Conservation (phyloP, 139 green algal genomes). For the Chlorella sp. region DNA sequence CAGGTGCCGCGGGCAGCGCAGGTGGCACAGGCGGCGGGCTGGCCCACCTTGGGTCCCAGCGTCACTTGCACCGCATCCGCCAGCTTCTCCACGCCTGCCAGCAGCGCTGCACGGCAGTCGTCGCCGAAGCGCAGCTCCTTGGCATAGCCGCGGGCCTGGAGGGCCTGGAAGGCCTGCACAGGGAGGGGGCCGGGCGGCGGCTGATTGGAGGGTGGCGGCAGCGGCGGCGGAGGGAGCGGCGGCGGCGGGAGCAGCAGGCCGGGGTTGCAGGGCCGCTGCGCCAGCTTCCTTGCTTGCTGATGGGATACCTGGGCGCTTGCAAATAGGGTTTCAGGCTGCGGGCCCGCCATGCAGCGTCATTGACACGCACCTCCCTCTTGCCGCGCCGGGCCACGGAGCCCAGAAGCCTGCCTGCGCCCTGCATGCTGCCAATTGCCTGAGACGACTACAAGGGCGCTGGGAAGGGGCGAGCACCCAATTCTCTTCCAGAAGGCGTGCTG, state of each 20-base stretch:
- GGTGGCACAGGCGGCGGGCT: neutral
- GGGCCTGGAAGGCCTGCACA: slow-evolving; percentile 5
- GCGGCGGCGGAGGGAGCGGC: neutral
- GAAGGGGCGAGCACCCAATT: neutral
- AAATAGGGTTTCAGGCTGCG: neutral
- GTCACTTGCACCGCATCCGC: slow-evolving; percentile 99
- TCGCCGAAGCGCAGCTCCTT: slow-evolving; percentile 98
- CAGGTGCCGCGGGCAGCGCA: no score
- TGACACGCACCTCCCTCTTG: slow-evolving; percentile 6
- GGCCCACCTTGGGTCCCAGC: slow-evolving; percentile 93
- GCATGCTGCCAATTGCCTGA: neutral
- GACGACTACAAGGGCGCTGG: neutral
- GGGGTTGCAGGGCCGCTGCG: no score
- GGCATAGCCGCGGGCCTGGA: slow-evolving; percentile 73
- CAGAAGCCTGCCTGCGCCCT: neutral
- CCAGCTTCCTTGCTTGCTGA: no score
- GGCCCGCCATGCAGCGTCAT: neutral
- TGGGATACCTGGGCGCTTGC: no score
- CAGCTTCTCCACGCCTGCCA: slow-evolving; percentile 94
- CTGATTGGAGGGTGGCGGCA: neutral
- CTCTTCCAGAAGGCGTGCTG: neutral
- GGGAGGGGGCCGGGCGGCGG: no score
- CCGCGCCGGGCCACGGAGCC: slow-evolving; percentile 7
- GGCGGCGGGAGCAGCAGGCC: no score
- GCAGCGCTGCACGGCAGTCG: slow-evolving; percentile 88